Conservation (phyloP, 2,329 filamentous ascomycete genomes). For the Botryotinia narcissicola region DNA sequence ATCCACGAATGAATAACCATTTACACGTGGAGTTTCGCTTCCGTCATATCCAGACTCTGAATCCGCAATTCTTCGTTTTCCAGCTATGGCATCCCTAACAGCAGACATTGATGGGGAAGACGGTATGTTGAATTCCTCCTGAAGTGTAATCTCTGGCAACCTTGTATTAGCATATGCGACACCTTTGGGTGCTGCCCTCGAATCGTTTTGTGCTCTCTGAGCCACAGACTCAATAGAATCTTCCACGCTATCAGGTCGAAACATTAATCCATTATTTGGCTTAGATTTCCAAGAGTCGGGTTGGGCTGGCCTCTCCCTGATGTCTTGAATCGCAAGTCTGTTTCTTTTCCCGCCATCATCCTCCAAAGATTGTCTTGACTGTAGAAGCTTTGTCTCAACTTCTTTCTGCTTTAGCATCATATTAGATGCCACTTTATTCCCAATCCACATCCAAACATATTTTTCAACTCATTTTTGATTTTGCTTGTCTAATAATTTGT, state of each 20-base stretch:
- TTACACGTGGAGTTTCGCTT: constrained; percentile 81
- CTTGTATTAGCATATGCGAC: constrained; percentile 84
- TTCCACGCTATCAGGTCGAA: constrained; percentile 65
- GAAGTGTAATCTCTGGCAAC: constrained; percentile 53
- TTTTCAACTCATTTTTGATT: constrained; percentile 82
- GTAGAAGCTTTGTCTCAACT: constrained; percentile 53
- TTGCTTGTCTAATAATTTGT: constrained; percentile 84
- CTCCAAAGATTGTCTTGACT: constrained; percentile 46
- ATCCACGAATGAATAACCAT: constrained; percentile 92
- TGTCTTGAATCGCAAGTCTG: constrained; percentile 62
- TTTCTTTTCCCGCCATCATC: constrained; percentile 57
- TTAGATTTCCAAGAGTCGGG: constrained; percentile 72
- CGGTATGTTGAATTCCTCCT: constrained; percentile 49
- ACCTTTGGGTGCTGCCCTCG: constrained; percentile 70
- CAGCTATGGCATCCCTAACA: constrained; percentile 79
- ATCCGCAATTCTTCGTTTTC: constrained; percentile 60
- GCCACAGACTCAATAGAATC: constrained; percentile 60
- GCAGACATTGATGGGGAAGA: constrained; percentile 82
- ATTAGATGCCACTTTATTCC: constrained; percentile 77
- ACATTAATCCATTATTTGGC: constrained; percentile 87
- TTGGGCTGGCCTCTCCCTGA: constrained; percentile 69
- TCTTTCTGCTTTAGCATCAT: constrained; percentile 69
- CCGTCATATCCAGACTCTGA: constrained; percentile 58
- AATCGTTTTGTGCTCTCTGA: constrained; percentile 66
- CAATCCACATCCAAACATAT: constrained; percentile 83